Base-by-base conservation (phyloP, 371 early-diverging fungal genomes). In the Rhizopus sp. region DNA sequence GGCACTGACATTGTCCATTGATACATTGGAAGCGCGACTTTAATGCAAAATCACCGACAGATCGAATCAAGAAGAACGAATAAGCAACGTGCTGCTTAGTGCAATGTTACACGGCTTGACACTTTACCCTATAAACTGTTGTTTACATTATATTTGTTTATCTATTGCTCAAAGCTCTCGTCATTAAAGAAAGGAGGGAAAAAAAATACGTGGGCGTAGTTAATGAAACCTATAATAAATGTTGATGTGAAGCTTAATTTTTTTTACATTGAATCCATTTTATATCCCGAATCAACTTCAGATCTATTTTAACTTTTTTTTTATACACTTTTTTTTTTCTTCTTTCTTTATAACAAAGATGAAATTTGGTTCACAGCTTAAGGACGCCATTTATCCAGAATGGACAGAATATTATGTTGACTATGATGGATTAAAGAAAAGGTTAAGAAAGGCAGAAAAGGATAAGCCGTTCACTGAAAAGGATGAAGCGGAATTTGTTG, bases 341-440 rank as follows among this genome's bases (percentile, higher is more conserved):
- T 23, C 5, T 50, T 16, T 47, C 12, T 32, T 13, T 12, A n/a
- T 32, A 29, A 31, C 32, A 10, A 31, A 15, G n/a, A 98, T 98
- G 99, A 95, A 95, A 83, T 98, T 97, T 81, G 95, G 93, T 54
- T 85, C 89, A 58, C 92, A 93, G 72, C 81, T 97, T 31, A 81
- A 85, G 59, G 88, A 89, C 38, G 82, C 88, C 39, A 82, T 93
- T 53, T 88, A 89, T 67, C 88, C 89, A 10, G 95, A 94, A 62
- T 98, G 97, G 94, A 82, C 84, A 50, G 85, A 85, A 60, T 89
- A 92, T 72, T 98, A 97, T 70, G 69, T 97, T 29, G 94, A 95
- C 63, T 99, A 98, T 63, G 89, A 93, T 57, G 88, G 84, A 2
- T 85, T 97, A 60, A 97, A 95, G 72, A 82, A 78, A 29, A 88